Percentiles rank a stretch among this genome's conserved stretches.
phyloP scores from a whole-genome alignment of 345 rosid species.

The Citrus cavaleriei region DNA sequence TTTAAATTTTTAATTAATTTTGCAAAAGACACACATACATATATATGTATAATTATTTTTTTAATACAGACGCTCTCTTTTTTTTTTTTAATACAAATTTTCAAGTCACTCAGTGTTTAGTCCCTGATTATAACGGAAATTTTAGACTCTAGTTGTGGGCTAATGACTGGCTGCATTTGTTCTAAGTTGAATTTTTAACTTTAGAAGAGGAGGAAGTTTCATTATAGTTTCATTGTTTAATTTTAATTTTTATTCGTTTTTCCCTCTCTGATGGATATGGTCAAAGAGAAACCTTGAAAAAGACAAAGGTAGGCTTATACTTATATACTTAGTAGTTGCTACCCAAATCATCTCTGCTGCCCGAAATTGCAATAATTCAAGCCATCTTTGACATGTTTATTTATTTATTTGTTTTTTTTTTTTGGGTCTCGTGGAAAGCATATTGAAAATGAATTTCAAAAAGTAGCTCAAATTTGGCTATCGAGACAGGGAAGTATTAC shows the following conservation, averaged over 20 bases:
- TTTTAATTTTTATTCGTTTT: background rate
- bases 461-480: background rate
- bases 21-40: no score
- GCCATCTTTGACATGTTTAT: background rate
- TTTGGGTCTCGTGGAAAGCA: background rate
- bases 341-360: background rate
- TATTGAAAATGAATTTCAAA: background rate
- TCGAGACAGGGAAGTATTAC: background rate
- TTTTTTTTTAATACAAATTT: no score
- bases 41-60: no score
- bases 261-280: background rate
- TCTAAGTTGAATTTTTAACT: background rate
- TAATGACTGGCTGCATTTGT: no score
- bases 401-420: background rate
- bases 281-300: background rate
- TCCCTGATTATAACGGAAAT: no score
- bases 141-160: background rate
- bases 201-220: background rate
- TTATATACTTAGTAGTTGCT: no score
- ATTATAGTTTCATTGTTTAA: background rate
- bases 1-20: no score
- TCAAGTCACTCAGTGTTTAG: fast-evolving
- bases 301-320: background rate
- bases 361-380: background rate
- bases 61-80: fast-evolving